Base-by-base conservation (phyloP, 768 basidiomycete genomes). In the Daedalea quercina region DNA sequence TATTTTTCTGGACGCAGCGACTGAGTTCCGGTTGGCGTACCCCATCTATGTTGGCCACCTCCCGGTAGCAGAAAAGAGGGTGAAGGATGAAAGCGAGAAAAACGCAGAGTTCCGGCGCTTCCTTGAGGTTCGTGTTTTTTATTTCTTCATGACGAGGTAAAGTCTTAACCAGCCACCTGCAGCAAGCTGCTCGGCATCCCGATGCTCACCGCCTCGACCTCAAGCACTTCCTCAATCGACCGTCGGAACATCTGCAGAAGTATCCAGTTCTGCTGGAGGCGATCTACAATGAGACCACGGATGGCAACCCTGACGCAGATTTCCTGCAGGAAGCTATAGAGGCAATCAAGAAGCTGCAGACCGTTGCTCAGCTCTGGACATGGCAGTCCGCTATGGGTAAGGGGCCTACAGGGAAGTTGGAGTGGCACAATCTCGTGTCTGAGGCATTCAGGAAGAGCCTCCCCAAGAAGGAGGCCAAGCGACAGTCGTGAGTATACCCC, bases 371-470 rank as follows among this genome's bases (percentile, higher is more conserved):
- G 65, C 69, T 96, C 45, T 79, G 85, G 57, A 90, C 92, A 3
- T 97, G 94, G 81, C 94, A 97, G 65, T 77, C 82, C 40, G 87
- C 90, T 0, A 93, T 91, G 85, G 82, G 90, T 13, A 81, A 82
- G 60, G 93, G 92, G 3, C 74, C 80, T 1, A 81, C 86, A 1
- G 80, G 77, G 2, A 92, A 90, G 64, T 84, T 88, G 76, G 89
- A 94, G 58, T 97, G 94, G 94, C 82, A 90, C 63, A 89, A 94
- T 65, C 69, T 96, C 17, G 89, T 94, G 3, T 69, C 86, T 1
- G 70, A 79, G 41, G 90, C 92, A 37, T 62, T 82, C 9, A 73
- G 82, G 46, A 75, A 79, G 59, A 65, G 60, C 1, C 74, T 94
- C 54, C 68, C 78, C 11, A 90, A 90, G 70, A 73, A 85, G 41